A percentile compares a stretch with the other conserved stretches of the same genome.
phyloP scores from a whole-genome alignment of 257 asterid species.

The Pogostemon cablin region DNA sequence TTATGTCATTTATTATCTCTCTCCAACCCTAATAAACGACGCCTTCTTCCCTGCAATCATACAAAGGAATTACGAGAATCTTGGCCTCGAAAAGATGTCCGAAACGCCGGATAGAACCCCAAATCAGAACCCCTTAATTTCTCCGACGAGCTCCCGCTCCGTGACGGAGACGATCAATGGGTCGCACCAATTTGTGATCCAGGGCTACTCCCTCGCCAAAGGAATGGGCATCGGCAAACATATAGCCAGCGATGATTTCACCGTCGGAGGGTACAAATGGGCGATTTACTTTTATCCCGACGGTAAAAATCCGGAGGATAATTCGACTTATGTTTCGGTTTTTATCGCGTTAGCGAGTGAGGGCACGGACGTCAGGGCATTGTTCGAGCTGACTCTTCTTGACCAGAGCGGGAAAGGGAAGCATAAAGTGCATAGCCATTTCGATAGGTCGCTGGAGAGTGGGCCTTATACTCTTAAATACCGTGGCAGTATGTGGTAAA shows the following conservation, averaged over 20 bases:
- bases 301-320: constrained; percentile 81
- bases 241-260: constrained; percentile 77
- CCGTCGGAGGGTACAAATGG: constrained; percentile 84
- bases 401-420: constrained; percentile 95
- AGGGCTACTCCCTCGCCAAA: constrained; percentile 78
- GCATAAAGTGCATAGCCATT: constrained; percentile 89
- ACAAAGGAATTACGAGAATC: constrained; percentile 1
- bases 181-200: constrained; percentile 75
- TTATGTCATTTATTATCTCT: neutral
- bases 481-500: constrained; percentile 88
- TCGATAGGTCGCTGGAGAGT: constrained; percentile 81
- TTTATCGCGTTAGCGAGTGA: constrained; percentile 84
- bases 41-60: constrained; percentile 12
- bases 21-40: neutral
- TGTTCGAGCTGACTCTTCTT: constrained; percentile 79
- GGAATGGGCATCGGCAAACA: constrained; percentile 88
- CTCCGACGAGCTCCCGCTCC: constrained; percentile 72
- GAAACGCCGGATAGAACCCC: constrained; percentile 39
- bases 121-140: constrained; percentile 34
- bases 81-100: constrained; percentile 35
- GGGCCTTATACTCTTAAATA: constrained; percentile 81
- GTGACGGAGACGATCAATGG: constrained; percentile 77
- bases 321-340: constrained; percentile 68
- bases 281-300: constrained; percentile 89
- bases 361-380: constrained; percentile 82